These are phyloP conservation scores for Daldinia eschscholtzii DNA, from an alignment of 2,329 filamentous ascomycete species.

Conservation along the genomic window DNA sequence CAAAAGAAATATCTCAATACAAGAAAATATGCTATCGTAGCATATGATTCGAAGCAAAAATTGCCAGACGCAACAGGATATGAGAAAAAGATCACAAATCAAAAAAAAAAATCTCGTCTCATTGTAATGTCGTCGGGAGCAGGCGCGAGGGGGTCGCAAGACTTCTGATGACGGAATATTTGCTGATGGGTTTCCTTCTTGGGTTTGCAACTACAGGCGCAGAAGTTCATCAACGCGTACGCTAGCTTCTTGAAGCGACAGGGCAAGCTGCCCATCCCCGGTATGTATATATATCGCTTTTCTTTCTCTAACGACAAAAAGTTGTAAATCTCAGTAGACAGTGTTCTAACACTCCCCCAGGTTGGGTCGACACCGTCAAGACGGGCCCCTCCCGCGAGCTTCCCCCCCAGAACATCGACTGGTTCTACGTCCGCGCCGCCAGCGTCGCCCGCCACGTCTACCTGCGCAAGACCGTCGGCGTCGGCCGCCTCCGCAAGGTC, in stretches of 20 bases:
- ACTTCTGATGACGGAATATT: slow-evolving; percentile 80
- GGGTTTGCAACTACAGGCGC: slow-evolving; percentile 68
- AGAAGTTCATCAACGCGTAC: slow-evolving; percentile 90
- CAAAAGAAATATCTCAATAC: slow-evolving; percentile 11
- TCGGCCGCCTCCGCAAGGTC: slow-evolving; percentile 95
- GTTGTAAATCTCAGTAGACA: too few species aligned
- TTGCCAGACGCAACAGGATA: slow-evolving; percentile 8
- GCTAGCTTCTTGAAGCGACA: slow-evolving; percentile 92
- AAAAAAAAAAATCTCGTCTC: not conserved
- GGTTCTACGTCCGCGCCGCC: slow-evolving; percentile 92
- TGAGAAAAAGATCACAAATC: not conserved
- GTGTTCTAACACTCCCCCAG: too few species aligned
- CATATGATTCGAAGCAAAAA: slow-evolving; percentile 11
- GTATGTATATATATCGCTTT: slow-evolving; percentile 65
- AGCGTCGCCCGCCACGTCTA: slow-evolving; percentile 98
- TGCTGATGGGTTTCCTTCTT: slow-evolving; percentile 68
- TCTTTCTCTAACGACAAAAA: slow-evolving; percentile 13
- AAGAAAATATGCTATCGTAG: slow-evolving; percentile 18
- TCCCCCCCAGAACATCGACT: slow-evolving; percentile 97
- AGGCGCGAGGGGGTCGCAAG: slow-evolving; percentile 80
- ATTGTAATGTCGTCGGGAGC: slow-evolving; percentile 58
- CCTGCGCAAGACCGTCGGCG: slow-evolving; percentile 98
- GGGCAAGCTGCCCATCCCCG: slow-evolving; percentile 91
- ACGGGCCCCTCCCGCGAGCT: slow-evolving; percentile 97
- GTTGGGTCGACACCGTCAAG: slow-evolving; percentile 99